phyloP scores from a whole-genome alignment of 139 green algal species.

The Nannochloris sp. region DNA sequence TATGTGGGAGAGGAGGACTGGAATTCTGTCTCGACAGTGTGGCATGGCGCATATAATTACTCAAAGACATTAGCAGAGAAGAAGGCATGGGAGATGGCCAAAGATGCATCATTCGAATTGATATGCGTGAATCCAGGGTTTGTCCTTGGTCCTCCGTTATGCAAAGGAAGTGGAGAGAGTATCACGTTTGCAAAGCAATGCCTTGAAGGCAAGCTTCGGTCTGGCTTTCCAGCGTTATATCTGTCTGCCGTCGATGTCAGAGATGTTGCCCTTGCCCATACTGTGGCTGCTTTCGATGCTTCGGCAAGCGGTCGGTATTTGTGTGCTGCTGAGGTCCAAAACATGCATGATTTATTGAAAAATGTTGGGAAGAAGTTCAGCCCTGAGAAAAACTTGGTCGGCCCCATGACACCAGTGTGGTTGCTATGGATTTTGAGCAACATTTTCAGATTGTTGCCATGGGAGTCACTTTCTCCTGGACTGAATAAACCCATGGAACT shows the following conservation, averaged over 20 bases:
- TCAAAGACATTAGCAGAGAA: constrained; percentile 65
- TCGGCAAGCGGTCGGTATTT: constrained; percentile 37
- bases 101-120: constrained; percentile 47
- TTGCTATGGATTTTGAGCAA: constrained; percentile 12
- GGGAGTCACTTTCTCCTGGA: neutral
- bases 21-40: constrained; percentile 50
- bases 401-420: constrained; percentile 12
- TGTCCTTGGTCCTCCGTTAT: constrained; percentile 48
- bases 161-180: constrained; percentile 7
- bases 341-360: constrained; percentile 9
- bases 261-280: constrained; percentile 39
- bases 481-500: neutral
- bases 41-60: constrained; percentile 54
- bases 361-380: constrained; percentile 18
- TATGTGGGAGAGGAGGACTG: constrained; percentile 65
- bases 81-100: constrained; percentile 46
- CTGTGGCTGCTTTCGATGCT: constrained; percentile 27
- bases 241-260: constrained; percentile 39
- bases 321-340: constrained; percentile 10
- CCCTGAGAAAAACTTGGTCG: constrained; percentile 19
- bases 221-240: neutral
- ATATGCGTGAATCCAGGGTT: constrained; percentile 64
- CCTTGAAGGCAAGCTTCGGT: constrained; percentile 31
- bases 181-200: constrained; percentile 28
- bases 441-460: neutral